phyloP scores from a whole-genome alignment of 768 basidiomycete species.

The Agrocybe praecox region DNA sequence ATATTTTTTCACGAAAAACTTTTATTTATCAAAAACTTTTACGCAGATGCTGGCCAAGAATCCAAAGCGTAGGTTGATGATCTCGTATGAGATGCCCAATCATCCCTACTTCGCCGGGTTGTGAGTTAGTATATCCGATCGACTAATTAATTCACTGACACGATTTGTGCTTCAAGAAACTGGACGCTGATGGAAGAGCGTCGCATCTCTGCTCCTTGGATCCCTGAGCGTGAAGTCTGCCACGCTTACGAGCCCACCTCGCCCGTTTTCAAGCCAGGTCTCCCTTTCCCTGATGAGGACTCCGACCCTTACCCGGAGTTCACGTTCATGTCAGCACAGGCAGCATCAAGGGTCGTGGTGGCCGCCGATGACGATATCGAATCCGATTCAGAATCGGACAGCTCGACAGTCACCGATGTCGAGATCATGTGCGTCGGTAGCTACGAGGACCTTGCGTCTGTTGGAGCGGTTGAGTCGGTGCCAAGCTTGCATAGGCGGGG shows the following conservation, averaged over 20 bases:
- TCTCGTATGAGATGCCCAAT: constrained; percentile 26
- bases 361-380: constrained; percentile 4
- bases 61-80: constrained; percentile 25
- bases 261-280: constrained; percentile 14
- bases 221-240: constrained; percentile 19
- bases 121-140: constrained; percentile 18
- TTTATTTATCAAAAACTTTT: neutral
- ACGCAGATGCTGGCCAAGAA: constrained; percentile 29
- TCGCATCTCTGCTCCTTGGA: constrained; percentile 25
- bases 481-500: neutral
- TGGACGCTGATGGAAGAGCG: constrained; percentile 27
- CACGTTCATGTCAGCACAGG: constrained; percentile 15
- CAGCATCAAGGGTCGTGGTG: neutral
- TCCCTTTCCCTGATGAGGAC: constrained; percentile 12
- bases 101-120: constrained; percentile 33
- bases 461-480: neutral
- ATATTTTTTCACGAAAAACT: neutral
- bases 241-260: constrained; percentile 21
- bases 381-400: constrained; percentile 7
- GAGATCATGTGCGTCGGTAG: constrained; percentile 6
- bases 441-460: constrained; percentile 7
- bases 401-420: constrained; percentile 6
- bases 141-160: neutral
- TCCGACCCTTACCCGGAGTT: constrained; percentile 23
- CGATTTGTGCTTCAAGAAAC: constrained; percentile 18